Evolutionary conservation across 1,284 basidiomycete genomes (phyloP).

Genomic region (Ceratobasidium sp.): DNA sequence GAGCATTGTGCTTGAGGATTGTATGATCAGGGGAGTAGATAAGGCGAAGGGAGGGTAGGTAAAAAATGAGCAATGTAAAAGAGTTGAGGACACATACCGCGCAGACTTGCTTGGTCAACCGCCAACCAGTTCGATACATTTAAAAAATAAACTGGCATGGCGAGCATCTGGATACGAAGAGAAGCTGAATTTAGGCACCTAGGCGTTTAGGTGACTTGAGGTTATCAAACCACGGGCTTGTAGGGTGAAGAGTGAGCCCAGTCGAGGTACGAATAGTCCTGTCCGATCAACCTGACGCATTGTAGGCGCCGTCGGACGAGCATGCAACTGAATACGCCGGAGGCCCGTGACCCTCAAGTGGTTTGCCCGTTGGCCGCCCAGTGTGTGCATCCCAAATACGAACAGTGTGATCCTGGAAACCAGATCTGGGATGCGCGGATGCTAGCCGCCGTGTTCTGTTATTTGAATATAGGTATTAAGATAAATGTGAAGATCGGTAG

Average conservation of each 20-base stretch:
- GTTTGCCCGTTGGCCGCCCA: not conserved
- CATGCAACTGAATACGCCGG: constrained; percentile 55
- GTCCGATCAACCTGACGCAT: not conserved
- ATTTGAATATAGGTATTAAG: not conserved
- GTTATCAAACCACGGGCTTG: not conserved
- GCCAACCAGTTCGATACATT: too few relatives aligned
- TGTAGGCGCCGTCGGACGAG: not conserved
- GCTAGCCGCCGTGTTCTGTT: constrained; percentile 88
- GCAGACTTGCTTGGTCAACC: too few relatives aligned
- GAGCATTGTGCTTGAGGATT: not conserved
- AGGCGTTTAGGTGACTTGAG: not conserved
- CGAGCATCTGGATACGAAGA: too few relatives aligned
- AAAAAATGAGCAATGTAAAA: too few relatives aligned
- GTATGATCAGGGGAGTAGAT: too few relatives aligned
- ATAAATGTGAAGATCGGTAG: not conserved
- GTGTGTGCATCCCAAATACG: constrained; percentile 61
- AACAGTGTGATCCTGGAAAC: constrained; percentile 91
- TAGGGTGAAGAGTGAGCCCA: not conserved
- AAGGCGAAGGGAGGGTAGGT: not conserved
- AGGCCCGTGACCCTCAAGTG: constrained; percentile 49
- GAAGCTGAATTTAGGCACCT: too few relatives aligned
- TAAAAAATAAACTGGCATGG: too few relatives aligned
- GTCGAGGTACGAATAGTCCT: not conserved
- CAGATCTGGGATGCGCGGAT: constrained; percentile 87
- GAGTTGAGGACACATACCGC: too few relatives aligned